phyloP scores from a whole-genome alignment of 208 protist genomes.

The Acanthamoeba triangularis region DNA sequence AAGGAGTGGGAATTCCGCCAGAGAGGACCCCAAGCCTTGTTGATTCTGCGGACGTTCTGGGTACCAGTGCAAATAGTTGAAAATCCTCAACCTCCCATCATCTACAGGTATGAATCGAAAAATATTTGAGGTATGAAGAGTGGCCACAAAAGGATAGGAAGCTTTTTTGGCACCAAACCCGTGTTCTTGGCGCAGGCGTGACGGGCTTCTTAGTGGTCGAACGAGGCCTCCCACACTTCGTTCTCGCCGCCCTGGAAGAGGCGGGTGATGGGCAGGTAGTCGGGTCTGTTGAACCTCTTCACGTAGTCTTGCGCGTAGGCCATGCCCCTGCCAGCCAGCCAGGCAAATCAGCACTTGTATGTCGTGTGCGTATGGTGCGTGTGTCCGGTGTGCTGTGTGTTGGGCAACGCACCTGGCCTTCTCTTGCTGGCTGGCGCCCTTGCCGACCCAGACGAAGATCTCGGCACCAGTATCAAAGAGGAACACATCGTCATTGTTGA shows the following conservation, averaged over 20 bases:
- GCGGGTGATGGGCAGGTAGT: constrained; percentile 43
- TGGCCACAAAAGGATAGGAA: no score
- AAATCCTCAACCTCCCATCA: no score
- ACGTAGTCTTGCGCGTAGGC: constrained; percentile 7
- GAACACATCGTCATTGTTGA: constrained; percentile 67
- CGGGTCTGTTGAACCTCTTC: constrained; percentile 27
- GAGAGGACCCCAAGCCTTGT: neutral
- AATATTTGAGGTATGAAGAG: no score
- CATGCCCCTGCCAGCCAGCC: neutral
- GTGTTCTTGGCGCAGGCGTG: no score
- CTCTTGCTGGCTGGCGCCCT: neutral
- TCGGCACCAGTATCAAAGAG: constrained; percentile 82
- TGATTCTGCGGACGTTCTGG: neutral
- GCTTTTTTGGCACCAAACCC: no score
- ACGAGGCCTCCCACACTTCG: constrained; percentile 44
- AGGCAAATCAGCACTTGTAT: no score
- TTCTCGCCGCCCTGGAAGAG: constrained; percentile 69
- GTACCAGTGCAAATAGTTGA: no score
- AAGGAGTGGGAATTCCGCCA: neutral
- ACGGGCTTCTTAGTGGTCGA: neutral
- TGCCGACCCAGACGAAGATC: constrained; percentile 84
- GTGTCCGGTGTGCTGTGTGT: no score
- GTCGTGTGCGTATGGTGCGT: no score
- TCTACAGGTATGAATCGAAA: no score
- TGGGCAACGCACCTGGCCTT: constrained; percentile 1